Base-by-base conservation (phyloP, 2,329 filamentous ascomycete species). In the Mollisia scopiformis region DNA sequence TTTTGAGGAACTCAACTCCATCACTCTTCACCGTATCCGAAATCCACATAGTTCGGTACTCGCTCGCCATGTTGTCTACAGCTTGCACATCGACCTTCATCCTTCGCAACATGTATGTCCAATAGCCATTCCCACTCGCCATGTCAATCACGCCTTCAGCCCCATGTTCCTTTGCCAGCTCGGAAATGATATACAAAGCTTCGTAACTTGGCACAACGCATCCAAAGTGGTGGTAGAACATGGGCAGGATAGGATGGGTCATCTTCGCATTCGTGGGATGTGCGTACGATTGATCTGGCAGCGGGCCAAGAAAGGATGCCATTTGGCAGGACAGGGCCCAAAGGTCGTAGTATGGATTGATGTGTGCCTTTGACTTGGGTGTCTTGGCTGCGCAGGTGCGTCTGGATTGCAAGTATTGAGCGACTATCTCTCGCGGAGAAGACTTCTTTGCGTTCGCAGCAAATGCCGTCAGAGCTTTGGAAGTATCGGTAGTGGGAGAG, bases 221-320 rank as follows among this genome's bases (percentile, higher is more conserved):
- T 54, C 89, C 89, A 73, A 92, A 92, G 74, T 93, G 89, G 75
- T 92, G 89, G 81, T 92, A 92, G 58, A 92, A 80, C 19, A 92
- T 79, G 2, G 89, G 89, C 8, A 92, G 80, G 6, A 91, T 79
- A 67, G 89, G 88, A 75, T 93, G 90, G 53, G 82, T 84, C 61
- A 79, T 82, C 55, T 79, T 80, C 3, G 83, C 80, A 27, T 79
- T 75, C 16, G 78, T 79, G 2, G 87, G 68, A 50, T 64, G 37
- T 13, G 63, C 62, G 59, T 70, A 71, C 84, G 35, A 76, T 75
- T 14, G 77, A 74, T 70, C 82, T 76, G 2, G 88, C 86, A 1
- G 88, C 87, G 53, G 81, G 82, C 87, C 88, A 89, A 74, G 88
- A 84, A 7, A 92, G 78, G 62, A 41, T 3, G 65, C 63, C 58